A percentile compares a stretch with the other conserved stretches of the same genome.
Evolutionary conservation across 192 early-diverging fungal genomes (phyloP).

Genomic region (Rhizophagus clarus): DNA sequence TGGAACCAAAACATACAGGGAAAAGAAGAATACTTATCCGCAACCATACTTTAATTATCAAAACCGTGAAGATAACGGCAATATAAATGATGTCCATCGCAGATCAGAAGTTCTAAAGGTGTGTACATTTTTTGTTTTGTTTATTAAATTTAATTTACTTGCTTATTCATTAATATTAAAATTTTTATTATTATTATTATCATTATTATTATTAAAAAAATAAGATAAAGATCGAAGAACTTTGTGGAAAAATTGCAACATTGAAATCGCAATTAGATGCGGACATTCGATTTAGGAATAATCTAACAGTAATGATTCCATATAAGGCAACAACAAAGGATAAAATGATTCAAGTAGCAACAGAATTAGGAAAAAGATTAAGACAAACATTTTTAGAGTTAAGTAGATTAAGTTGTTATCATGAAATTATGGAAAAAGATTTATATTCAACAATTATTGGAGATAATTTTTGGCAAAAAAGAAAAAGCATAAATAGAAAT

Average conservation of each 20-base stretch:
- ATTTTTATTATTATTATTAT: too few species aligned
- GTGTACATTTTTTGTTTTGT: background rate
- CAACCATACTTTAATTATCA: slow-evolving; percentile 6
- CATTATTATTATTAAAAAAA: too few species aligned
- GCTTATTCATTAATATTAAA: too few species aligned
- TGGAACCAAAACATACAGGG: background rate
- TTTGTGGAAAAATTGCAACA: slow-evolving; percentile 9
- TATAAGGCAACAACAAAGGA: slow-evolving; percentile 63
- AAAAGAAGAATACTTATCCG: slow-evolving; percentile 28
- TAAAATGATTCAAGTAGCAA: slow-evolving; percentile 58
- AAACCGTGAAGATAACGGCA: background rate
- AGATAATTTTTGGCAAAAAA: slow-evolving; percentile 21
- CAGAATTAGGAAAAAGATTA: slow-evolving; percentile 56
- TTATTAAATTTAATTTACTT: background rate
- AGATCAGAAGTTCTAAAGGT: slow-evolving; percentile 21
- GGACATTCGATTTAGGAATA: slow-evolving; percentile 62
- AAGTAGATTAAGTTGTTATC: slow-evolving; percentile 70
- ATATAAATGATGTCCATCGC: slow-evolving; percentile 4
- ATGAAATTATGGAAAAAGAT: slow-evolving; percentile 62
- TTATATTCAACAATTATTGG: slow-evolving; percentile 27
- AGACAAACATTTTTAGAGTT: slow-evolving; percentile 59
- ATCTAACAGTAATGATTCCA: slow-evolving; percentile 70
- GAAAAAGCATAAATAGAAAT: slow-evolving; percentile 16
- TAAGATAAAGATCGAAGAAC: background rate
- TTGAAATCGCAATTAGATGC: slow-evolving; percentile 45